Conservation (phyloP, 176 grass and related monocot species). For the Carex pumila region DNA sequence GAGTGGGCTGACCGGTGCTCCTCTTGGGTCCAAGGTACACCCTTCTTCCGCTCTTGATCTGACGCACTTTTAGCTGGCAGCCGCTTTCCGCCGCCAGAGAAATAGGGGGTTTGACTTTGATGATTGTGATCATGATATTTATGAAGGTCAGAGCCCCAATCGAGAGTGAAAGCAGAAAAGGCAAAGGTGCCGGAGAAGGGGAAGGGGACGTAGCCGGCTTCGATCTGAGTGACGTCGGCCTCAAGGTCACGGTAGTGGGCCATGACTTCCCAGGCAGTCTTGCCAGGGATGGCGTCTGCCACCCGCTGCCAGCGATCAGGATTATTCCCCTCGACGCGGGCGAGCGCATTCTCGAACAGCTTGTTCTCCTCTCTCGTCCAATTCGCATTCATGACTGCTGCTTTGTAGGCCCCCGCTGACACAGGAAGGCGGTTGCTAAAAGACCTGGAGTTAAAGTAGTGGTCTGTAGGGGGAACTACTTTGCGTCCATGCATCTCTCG, state of each 20-base stretch:
- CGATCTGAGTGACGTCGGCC: conserved; percentile 68
- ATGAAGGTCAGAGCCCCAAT: conserved; percentile 38
- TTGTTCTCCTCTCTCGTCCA: conserved; percentile 90
- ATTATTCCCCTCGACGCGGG: conserved; percentile 36
- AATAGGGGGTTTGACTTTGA: background rate
- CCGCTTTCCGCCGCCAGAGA: conserved; percentile 31
- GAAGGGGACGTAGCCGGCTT: conserved; percentile 44
- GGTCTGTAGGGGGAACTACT: conserved; percentile 46
- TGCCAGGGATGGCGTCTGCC: conserved; percentile 58
- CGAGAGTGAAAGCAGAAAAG: conserved; percentile 45
- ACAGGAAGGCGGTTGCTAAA: background rate
- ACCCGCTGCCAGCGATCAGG: conserved; percentile 58
- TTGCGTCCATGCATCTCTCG: conserved; percentile 54
- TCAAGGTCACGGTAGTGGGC: conserved; percentile 56
- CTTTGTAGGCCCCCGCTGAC: conserved; percentile 23
- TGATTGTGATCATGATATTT: conserved; percentile 9
- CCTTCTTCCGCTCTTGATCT: conserved; percentile 96
- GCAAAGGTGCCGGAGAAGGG: conserved; percentile 13
- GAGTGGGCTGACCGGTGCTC: conserved; percentile 68
- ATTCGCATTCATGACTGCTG: background rate
- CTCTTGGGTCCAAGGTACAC: conserved; percentile 90
- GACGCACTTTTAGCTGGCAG: conserved; percentile 28
- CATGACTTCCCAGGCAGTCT: conserved; percentile 48
- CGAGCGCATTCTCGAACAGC: conserved; percentile 68
- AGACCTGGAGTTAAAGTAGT: conserved; percentile 10